Conservation (phyloP, 805 yeast genomes). For the Cyberlindnera mississippiensis region DNA sequence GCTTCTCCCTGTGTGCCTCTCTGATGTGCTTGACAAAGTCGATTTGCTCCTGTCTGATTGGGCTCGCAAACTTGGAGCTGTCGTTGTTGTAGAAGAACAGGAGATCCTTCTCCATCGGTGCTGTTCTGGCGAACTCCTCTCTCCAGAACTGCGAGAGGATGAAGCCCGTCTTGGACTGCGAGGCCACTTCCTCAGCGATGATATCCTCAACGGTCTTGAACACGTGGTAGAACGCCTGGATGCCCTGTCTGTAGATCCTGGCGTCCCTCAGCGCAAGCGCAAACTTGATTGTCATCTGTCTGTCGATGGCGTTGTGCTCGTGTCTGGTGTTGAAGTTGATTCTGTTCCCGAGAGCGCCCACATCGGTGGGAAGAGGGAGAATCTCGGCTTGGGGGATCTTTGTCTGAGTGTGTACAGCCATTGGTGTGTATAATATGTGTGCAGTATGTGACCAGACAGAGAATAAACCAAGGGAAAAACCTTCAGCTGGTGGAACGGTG, state of each 20-base stretch:
- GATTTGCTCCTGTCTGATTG: conserved; percentile 58
- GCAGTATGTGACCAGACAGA: too few species aligned
- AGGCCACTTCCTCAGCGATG: conserved; percentile 42
- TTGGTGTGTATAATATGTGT: too few species aligned
- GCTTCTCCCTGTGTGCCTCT: conserved; percentile 51
- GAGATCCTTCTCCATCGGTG: conserved; percentile 55
- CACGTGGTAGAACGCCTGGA: conserved; percentile 68
- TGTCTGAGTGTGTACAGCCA: conserved; percentile 9
- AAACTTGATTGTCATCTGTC: conserved; percentile 62
- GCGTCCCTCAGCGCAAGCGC: conserved; percentile 75
- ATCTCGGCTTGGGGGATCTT: conserved; percentile 43
- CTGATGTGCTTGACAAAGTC: conserved; percentile 59
- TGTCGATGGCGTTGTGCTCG: conserved; percentile 66
- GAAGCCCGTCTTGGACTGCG: conserved; percentile 29
- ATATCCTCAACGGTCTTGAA: conserved; percentile 60
- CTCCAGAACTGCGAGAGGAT: conserved; percentile 61
- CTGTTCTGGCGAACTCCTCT: conserved; percentile 64
- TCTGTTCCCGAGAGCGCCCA: conserved; percentile 81
- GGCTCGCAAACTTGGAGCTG: conserved; percentile 50
- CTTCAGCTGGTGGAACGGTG: too few species aligned
- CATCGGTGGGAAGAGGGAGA: conserved; percentile 73
- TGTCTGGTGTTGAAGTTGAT: conserved; percentile 66
- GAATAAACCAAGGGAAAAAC: too few species aligned
- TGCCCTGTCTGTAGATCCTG: conserved; percentile 74
- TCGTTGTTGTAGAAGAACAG: conserved; percentile 60